These are phyloP conservation scores for Lepiota brunneoincarnata DNA, from an alignment of 768 basidiomycete species.

Conservation along the genomic window DNA sequence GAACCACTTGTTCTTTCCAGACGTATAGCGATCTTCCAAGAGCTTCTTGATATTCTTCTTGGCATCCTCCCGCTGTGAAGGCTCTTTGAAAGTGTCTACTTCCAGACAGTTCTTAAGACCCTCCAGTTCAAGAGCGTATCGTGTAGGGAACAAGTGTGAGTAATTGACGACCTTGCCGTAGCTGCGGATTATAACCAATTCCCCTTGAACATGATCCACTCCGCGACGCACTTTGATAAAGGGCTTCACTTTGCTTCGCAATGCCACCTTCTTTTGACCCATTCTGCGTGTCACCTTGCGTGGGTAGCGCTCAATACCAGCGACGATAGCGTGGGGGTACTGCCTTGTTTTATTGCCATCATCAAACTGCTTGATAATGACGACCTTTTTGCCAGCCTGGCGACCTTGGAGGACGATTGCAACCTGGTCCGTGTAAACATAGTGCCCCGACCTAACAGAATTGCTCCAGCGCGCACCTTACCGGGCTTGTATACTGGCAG, in stretches of 20 bases:
- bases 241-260: slow-evolving; percentile 97
- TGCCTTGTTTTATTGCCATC: slow-evolving; percentile 96
- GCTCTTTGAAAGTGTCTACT: slow-evolving; percentile 95
- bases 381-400: slow-evolving; percentile 99
- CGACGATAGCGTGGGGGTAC: slow-evolving; percentile 98
- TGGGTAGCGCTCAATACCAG: slow-evolving; percentile 97
- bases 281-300: slow-evolving; percentile 96
- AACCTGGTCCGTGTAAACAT: slow-evolving; percentile 47
- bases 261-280: slow-evolving; percentile 92
- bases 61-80: slow-evolving; percentile 88
- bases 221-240: slow-evolving; percentile 86
- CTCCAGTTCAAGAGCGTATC: slow-evolving; percentile 97
- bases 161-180: slow-evolving; percentile 85
- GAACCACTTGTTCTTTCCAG: slow-evolving; percentile 99
- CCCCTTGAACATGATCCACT: neutral
- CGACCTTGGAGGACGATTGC: slow-evolving; percentile 98
- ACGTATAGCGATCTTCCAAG: slow-evolving; percentile 91
- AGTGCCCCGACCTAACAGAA: neutral
- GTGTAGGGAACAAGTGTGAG: slow-evolving; percentile 98
- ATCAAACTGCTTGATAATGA: slow-evolving; percentile 96
- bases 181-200: neutral
- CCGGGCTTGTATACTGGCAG: slow-evolving; percentile 87
- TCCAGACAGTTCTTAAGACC: slow-evolving; percentile 84
- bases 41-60: slow-evolving; percentile 97
- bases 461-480: slow-evolving; percentile 52